These are phyloP conservation scores for Teunomyces lycoperdinae DNA, from an alignment of 805 yeast genomes.

Conservation along the genomic window DNA sequence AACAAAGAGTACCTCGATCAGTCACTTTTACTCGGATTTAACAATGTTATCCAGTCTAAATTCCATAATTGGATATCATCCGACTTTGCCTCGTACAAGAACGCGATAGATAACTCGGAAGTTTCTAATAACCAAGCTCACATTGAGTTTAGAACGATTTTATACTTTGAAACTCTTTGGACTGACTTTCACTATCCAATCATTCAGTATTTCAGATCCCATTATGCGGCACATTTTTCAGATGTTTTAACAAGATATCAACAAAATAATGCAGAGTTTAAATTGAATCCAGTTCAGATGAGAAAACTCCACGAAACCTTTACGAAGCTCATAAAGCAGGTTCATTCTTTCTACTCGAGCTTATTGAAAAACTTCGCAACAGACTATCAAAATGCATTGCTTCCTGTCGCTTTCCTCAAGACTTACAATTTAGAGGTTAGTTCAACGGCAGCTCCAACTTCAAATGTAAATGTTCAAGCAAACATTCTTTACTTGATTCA, in stretches of 20 bases:
- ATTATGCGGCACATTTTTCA: constrained; percentile 26
- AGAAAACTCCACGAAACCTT: constrained; percentile 54
- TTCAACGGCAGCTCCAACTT: constrained; percentile 9
- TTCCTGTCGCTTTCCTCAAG: constrained; percentile 30
- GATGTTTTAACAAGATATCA: constrained; percentile 15
- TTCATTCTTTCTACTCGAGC: constrained; percentile 46
- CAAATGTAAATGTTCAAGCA: constrained; percentile 22
- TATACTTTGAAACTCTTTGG: constrained; percentile 51
- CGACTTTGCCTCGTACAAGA: constrained; percentile 34
- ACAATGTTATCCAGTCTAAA: constrained; percentile 48
- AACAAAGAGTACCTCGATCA: constrained; percentile 31
- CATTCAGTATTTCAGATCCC: constrained; percentile 52
- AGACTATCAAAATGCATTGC: constrained; percentile 32
- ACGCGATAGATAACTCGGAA: constrained; percentile 6
- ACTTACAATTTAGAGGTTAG: constrained; percentile 24
- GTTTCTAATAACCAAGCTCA: constrained; percentile 17
- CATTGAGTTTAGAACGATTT: constrained; percentile 36
- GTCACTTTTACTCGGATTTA: constrained; percentile 47
- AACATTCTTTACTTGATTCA: constrained; percentile 44
- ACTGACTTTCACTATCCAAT: constrained; percentile 61
- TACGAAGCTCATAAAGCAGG: constrained; percentile 46
- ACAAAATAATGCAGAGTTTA: constrained; percentile 18
- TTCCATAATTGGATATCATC: constrained; percentile 39
- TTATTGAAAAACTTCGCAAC: constrained; percentile 41
- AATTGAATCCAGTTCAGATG: constrained; percentile 47